Conservation (phyloP, 768 basidiomycete species). For the Lactarius akahatsu region DNA sequence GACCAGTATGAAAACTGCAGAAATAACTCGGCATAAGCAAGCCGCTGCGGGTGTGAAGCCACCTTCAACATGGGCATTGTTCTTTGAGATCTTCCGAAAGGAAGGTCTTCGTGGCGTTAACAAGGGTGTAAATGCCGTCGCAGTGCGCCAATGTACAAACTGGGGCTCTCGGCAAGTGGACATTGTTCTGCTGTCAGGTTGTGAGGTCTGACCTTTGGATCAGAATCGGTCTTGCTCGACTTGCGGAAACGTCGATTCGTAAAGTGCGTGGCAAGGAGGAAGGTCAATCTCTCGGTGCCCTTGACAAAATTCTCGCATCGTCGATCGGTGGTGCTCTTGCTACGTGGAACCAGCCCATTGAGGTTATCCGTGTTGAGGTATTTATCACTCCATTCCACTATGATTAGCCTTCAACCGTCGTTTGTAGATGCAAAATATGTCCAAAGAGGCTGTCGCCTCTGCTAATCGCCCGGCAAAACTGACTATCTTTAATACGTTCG, state of each 20-base stretch:
- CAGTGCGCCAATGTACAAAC: constrained; percentile 89
- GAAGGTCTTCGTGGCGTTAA: constrained; percentile 96
- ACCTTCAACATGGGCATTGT: too few relatives aligned
- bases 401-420: background rate
- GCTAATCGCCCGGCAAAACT: constrained; percentile 86
- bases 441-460: constrained; percentile 71
- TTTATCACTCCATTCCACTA: background rate
- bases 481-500: constrained; percentile 87
- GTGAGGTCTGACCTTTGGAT: constrained; percentile 24
- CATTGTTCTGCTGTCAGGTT: background rate
- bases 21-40: too few relatives aligned
- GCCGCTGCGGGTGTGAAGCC: constrained; percentile 87
- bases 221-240: constrained; percentile 95
- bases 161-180: constrained; percentile 80
- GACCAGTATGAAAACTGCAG: constrained; percentile 99
- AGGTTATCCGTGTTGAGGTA: constrained; percentile 95
- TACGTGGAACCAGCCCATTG: constrained; percentile 99
- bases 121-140: constrained; percentile 98
- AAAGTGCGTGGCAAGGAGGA: constrained; percentile 76
- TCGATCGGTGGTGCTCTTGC: constrained; percentile 92
- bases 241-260: constrained; percentile 81
- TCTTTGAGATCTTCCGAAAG: too few relatives aligned
- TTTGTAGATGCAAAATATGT: constrained; percentile 96
- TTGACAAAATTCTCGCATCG: too few relatives aligned
- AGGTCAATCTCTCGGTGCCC: too few relatives aligned